Conservation (phyloP, 495 filamentous ascomycete genomes). For the Penicillium turbatum region DNA sequence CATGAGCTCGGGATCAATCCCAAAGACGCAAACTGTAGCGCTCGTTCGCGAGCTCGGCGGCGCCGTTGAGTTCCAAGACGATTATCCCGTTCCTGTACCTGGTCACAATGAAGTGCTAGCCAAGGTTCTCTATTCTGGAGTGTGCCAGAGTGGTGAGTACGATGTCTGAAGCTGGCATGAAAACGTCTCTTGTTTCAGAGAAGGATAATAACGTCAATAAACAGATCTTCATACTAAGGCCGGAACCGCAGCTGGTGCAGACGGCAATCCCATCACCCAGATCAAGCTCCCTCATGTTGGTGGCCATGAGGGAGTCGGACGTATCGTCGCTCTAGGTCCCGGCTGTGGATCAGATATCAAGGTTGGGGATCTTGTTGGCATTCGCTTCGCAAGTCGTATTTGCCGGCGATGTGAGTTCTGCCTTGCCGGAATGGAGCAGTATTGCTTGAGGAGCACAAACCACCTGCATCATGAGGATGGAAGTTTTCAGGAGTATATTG, state of each 20-base stretch:
- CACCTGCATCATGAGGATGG: slow-evolving; percentile 50
- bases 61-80: slow-evolving; percentile 39
- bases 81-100: slow-evolving; percentile 45
- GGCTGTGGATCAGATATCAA: slow-evolving; percentile 35
- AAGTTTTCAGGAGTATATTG: slow-evolving; percentile 46
- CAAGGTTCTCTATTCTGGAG: slow-evolving; percentile 46
- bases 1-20: too few species aligned
- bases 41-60: slow-evolving; percentile 43
- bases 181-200: too few species aligned
- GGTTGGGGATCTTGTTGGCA: slow-evolving; percentile 43
- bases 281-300: slow-evolving; percentile 49
- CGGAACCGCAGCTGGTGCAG: slow-evolving; percentile 39
- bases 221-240: slow-evolving; percentile 47
- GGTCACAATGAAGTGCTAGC: slow-evolving; percentile 46
- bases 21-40: slow-evolving; percentile 43
- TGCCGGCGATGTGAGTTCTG: slow-evolving; percentile 49
- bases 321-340: slow-evolving; percentile 40
- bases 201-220: not conserved
- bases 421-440: slow-evolving; percentile 44
- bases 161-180: too few species aligned
- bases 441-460: slow-evolving; percentile 42
- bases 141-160: slow-evolving; percentile 46
- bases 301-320: slow-evolving; percentile 48
- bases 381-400: slow-evolving; percentile 43
- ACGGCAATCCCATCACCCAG: slow-evolving; percentile 43